These are phyloP conservation scores for Leccinum truebloodii DNA, from an alignment of 768 basidiomycete species.

Conservation along the genomic window DNA sequence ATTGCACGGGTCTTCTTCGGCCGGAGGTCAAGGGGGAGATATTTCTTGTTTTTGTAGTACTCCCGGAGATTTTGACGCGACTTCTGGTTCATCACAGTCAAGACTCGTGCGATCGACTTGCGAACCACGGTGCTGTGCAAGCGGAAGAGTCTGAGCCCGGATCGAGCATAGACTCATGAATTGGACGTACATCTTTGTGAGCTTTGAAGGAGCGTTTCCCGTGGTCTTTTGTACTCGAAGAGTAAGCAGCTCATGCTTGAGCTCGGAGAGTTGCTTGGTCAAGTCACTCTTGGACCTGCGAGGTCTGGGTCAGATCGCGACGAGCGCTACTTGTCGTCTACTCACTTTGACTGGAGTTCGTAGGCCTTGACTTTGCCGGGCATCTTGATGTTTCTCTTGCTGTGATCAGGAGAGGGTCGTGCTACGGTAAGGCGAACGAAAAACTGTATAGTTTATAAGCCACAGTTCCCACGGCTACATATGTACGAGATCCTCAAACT, in stretches of 20 bases:
- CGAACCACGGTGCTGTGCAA: constrained; percentile 83
- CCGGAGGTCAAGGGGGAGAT: constrained; percentile 95
- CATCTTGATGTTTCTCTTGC: constrained; percentile 52
- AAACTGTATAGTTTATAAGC: constrained; percentile 46
- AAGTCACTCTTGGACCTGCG: constrained; percentile 95
- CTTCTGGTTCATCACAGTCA: constrained; percentile 99
- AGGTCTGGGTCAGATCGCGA: constrained; percentile 4
- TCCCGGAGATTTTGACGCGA: constrained; percentile 95
- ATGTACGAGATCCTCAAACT: constrained; percentile 54
- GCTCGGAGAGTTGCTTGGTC: constrained; percentile 87
- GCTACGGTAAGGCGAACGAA: constrained; percentile 24
- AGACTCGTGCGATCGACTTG: constrained; percentile 96
- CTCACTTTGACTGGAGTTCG: constrained; percentile 94
- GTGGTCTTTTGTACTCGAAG: constrained; percentile 98
- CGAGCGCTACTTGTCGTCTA: constrained; percentile 4
- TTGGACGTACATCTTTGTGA: constrained; percentile 89
- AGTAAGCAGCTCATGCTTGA: constrained; percentile 92
- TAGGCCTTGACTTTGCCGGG: constrained; percentile 94
- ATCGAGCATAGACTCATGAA: background rate
- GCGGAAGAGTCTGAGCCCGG: background rate
- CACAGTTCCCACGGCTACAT: constrained; percentile 38
- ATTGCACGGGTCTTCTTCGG: constrained; percentile 98
- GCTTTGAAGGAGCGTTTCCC: constrained; percentile 91
- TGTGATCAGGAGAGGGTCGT: constrained; percentile 37
- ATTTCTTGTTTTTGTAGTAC: constrained; percentile 97